Evolutionary conservation across 2,329 filamentous ascomycete species (phyloP), one percentile per base, ranked within the genome.

Genomic region (Claviceps pusilla): DNA sequence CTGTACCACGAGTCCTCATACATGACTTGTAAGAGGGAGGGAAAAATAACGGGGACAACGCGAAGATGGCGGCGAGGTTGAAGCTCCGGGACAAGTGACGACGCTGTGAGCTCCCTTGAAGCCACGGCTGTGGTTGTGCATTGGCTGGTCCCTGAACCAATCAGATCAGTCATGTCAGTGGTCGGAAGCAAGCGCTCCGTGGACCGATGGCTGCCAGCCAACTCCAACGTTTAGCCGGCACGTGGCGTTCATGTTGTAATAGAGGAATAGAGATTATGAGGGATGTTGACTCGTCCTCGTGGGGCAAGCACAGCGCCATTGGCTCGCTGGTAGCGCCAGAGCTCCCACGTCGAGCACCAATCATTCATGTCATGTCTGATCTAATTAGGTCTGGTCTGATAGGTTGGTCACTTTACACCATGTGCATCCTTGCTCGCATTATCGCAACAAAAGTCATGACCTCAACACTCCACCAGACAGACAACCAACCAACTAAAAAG

Each of bases 1-100:
- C 78, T 87, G 71, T 90, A 89, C 86, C 87, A 91, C 35, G 85
- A 82, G 68, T 91, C 87, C 69, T 91, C 87, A 68, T 87, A 87
- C 85, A 89, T 89, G 60, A 60, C 72, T 54, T 50, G 10, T 31
- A n/a, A 29, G 10, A 14, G 37, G 45, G 35, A 19, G 14, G 43
- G 39, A 12, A 14, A 29, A 12, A 16, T 37, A 48, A 53, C 1
- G 16, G 31, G 37, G 14, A 41, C 4, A 14, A 7, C 1, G 37
- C 3, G 14, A 14, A 4, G 37, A 16, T 6, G 12, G 4, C 3
- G 7, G 12, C 12, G 14, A 14, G 37, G 12, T 28, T 29, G 49
- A 47, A 48, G 55, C 50, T 31, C 39, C 41, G 41, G 51, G 7
- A 24, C 24, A 49, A 41, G 45, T 53, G 49, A 50, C 28, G 37